Evolutionary conservation across 768 basidiomycete genomes (phyloP), one percentile per base, ranked within the genome.

Genomic region (Psilocybe sp.): DNA sequence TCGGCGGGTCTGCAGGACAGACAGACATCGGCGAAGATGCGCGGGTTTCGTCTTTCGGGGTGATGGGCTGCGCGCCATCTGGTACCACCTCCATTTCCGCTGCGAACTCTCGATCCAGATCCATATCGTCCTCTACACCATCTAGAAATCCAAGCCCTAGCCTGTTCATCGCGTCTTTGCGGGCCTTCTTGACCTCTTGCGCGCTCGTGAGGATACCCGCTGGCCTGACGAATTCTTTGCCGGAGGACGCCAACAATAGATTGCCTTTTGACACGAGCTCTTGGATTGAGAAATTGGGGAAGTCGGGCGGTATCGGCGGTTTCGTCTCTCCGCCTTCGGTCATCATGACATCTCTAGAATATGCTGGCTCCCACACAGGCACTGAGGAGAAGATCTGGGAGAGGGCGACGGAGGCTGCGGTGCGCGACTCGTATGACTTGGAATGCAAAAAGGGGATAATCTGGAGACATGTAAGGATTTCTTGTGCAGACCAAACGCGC

Each of bases 361-460:
- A 67, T 32, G 69, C 56, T n/a, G 84, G 82, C 64, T 69, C 76
- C 86, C 94, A 96, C 55, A 81, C 73, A 0, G 96, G 95, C 1
- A 94, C 85, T 13, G 88, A 77, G 5, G 84, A 76, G 56, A 89
- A 94, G 51, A 98, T 90, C 45, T 92, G 85, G 0, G 91, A 92
- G 39, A 98, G 76, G 1, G 97, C 90, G 48, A 84, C 79, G 0
- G 94, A 92, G 0, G 93, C 92, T 0, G 97, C 93, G 2, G 84
- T 81, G 39, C 97, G 82, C 2, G 96, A 93, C 51, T 99, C 97
- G 54, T 84, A 85, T n/a, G 87, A 89, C 70, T 89, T 92, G 36
- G 92, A 94, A 63, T 90, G 89, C 1, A 98, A 75, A 64, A 80
- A 93, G 4, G 97, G 97, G 11, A 98, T 72, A 58, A 99, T 87